These are phyloP conservation scores for Geotrichum ghanense DNA, from an alignment of 805 yeast species.

Conservation along the genomic window DNA sequence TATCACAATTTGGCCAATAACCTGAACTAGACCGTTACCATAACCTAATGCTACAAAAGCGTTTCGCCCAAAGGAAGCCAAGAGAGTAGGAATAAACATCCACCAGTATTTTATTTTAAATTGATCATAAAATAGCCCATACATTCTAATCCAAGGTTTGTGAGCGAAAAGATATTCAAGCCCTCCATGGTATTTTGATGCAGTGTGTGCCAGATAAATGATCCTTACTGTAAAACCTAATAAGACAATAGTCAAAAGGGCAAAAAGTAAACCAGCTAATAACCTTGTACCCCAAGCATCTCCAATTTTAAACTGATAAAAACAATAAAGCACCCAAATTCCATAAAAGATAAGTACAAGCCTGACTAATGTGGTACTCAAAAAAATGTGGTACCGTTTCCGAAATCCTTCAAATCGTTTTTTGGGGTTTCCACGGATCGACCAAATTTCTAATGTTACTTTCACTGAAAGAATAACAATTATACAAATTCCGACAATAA, in stretches of 20 bases:
- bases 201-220: slow-evolving; percentile 18
- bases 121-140: slow-evolving; percentile 26
- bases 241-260: slow-evolving; percentile 18
- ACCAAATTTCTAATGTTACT: slow-evolving; percentile 15
- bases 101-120: slow-evolving; percentile 24
- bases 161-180: slow-evolving; percentile 18
- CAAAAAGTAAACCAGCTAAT: slow-evolving; percentile 22
- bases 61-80: slow-evolving; percentile 20
- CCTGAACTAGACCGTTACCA: slow-evolving; percentile 24
- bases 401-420: slow-evolving; percentile 14
- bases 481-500: slow-evolving; percentile 18
- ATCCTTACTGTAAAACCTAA: slow-evolving; percentile 18
- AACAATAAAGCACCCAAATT: slow-evolving; percentile 22
- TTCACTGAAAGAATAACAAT: slow-evolving; percentile 17
- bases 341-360: slow-evolving; percentile 23
- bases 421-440: slow-evolving; percentile 7
- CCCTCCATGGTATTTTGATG: slow-evolving; percentile 15
- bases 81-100: slow-evolving; percentile 20
- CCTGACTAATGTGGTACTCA: slow-evolving; percentile 19
- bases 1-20: slow-evolving; percentile 23
- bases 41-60: slow-evolving; percentile 25
- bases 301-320: slow-evolving; percentile 22
- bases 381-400: slow-evolving; percentile 15
- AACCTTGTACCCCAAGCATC: slow-evolving; percentile 24
- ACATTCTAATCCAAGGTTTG: slow-evolving; percentile 22